Conservation (phyloP, 768 basidiomycete species). For the Lepiota brunneoincarnata region DNA sequence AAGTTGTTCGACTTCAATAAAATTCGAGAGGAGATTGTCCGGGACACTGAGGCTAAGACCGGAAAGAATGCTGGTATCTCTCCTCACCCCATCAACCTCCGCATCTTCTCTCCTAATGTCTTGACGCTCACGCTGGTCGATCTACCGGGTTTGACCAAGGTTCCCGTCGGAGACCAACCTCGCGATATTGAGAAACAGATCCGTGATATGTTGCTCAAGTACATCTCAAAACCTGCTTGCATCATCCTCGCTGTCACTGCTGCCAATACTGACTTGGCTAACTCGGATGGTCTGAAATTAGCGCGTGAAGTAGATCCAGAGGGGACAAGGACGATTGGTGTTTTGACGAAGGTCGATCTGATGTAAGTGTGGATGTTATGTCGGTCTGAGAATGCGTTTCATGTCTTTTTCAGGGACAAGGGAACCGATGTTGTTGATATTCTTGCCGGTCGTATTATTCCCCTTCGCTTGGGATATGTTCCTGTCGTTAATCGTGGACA, state of each 20-base stretch:
- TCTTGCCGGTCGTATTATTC: slow-evolving; percentile 94
- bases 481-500: slow-evolving; percentile 99
- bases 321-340: slow-evolving; percentile 95
- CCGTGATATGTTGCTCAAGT: slow-evolving; percentile 93
- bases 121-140: slow-evolving; percentile 97
- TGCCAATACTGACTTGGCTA: slow-evolving; percentile 96
- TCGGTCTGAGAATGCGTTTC: slow-evolving; percentile 1
- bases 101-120: slow-evolving; percentile 96
- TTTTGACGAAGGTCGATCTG: slow-evolving; percentile 95
- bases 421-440: slow-evolving; percentile 99
- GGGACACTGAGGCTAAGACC: slow-evolving; percentile 97
- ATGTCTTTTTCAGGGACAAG: slow-evolving; percentile 67
- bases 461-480: slow-evolving; percentile 93
- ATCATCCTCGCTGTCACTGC: slow-evolving; percentile 96
- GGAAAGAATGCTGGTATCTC: slow-evolving; percentile 99
- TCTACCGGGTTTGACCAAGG: slow-evolving; percentile 92
- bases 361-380: slow-evolving; percentile 60
- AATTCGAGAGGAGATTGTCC: slow-evolving; percentile 93
- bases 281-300: slow-evolving; percentile 95
- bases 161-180: slow-evolving; percentile 95
- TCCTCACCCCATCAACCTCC: slow-evolving; percentile 94
- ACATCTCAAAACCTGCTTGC: slow-evolving; percentile 92
- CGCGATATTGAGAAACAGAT: slow-evolving; percentile 98
- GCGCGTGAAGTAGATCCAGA: slow-evolving; percentile 97
- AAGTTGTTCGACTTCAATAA: slow-evolving; percentile 98